These are phyloP conservation scores for Diaporthe helianthi DNA, from an alignment of 2,329 filamentous ascomycete genomes.

Conservation along the genomic window DNA sequence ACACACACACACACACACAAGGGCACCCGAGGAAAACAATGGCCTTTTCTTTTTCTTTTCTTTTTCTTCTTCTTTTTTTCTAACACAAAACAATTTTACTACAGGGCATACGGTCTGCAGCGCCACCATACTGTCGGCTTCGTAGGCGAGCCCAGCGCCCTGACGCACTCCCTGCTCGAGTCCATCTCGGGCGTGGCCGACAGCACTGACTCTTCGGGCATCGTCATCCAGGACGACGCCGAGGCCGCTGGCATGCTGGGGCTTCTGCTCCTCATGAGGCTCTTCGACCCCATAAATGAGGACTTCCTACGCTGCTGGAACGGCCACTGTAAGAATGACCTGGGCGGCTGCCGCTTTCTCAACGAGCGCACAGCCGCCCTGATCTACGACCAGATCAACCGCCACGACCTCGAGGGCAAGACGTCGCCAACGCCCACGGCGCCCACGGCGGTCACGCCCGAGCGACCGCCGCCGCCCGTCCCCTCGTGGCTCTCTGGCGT, in stretches of 20 bases:
- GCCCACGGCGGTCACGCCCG: neutral
- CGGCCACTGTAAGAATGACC: slow-evolving; percentile 25
- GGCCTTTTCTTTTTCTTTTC: too few species aligned
- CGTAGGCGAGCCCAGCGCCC: slow-evolving; percentile 22
- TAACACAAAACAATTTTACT: slow-evolving; percentile 21
- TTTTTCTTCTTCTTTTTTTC: too few species aligned
- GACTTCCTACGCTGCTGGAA: slow-evolving; percentile 30
- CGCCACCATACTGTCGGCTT: slow-evolving; percentile 26
- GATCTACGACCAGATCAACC: slow-evolving; percentile 24
- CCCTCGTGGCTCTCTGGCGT: slow-evolving; percentile 12
- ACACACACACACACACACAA: too few species aligned
- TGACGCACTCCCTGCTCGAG: slow-evolving; percentile 17
- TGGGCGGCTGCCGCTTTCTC: slow-evolving; percentile 25
- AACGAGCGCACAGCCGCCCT: slow-evolving; percentile 21
- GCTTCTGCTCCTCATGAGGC: slow-evolving; percentile 26
- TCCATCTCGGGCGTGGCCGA: slow-evolving; percentile 25
- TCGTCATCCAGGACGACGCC: slow-evolving; percentile 29
- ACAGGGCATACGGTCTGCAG: slow-evolving; percentile 29
- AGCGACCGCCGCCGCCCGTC: slow-evolving; percentile 5
- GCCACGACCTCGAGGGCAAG: slow-evolving; percentile 1
- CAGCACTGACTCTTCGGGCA: slow-evolving; percentile 20
- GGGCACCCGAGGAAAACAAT: neutral
- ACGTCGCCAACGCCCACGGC: neutral
- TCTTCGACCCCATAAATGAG: slow-evolving; percentile 29
- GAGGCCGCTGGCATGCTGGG: slow-evolving; percentile 29